Conservation (phyloP, 495 filamentous ascomycete genomes). For the Penicillium desertorum region DNA sequence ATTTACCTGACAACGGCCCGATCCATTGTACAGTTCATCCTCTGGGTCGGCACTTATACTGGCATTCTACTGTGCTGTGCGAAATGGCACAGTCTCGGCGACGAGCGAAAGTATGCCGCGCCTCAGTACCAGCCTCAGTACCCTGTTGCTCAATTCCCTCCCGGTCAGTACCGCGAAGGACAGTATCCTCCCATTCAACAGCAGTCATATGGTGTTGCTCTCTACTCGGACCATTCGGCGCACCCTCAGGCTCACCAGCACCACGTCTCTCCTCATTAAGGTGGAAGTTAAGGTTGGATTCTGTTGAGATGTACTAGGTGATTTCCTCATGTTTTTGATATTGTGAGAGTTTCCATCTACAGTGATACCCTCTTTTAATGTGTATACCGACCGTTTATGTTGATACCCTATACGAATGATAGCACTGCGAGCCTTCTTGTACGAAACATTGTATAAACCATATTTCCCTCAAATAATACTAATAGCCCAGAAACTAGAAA, state of each 20-base stretch:
- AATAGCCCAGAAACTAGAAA: not conserved
- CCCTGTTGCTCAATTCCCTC: constrained; percentile 5
- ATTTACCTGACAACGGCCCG: constrained; percentile 12
- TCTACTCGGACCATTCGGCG: constrained; percentile 3
- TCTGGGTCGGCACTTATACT: constrained; percentile 22
- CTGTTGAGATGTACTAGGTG: not conserved
- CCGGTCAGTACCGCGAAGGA: not conserved
- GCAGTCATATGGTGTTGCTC: not conserved
- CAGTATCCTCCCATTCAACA: constrained; percentile 7
- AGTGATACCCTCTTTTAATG: constrained; percentile 2
- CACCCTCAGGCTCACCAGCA: constrained; percentile 1
- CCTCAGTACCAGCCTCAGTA: constrained; percentile 15
- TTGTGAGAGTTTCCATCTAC: not conserved
- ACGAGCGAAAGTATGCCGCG: constrained; percentile 3
- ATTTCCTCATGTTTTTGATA: not conserved
- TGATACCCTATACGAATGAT: constrained; percentile 4
- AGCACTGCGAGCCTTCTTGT: not conserved
- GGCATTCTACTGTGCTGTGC: constrained; percentile 25
- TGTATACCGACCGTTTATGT: not conserved
- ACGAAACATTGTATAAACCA: not conserved
- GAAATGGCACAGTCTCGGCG: constrained; percentile 23
- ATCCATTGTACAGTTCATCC: constrained; percentile 22
- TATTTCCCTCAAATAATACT: not conserved
- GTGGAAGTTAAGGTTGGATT: not conserved
- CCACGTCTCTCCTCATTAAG: not conserved